These are phyloP conservation scores for Xylaria sp. DNA, from an alignment of 2,329 filamentous ascomycete species.

Conservation along the genomic window DNA sequence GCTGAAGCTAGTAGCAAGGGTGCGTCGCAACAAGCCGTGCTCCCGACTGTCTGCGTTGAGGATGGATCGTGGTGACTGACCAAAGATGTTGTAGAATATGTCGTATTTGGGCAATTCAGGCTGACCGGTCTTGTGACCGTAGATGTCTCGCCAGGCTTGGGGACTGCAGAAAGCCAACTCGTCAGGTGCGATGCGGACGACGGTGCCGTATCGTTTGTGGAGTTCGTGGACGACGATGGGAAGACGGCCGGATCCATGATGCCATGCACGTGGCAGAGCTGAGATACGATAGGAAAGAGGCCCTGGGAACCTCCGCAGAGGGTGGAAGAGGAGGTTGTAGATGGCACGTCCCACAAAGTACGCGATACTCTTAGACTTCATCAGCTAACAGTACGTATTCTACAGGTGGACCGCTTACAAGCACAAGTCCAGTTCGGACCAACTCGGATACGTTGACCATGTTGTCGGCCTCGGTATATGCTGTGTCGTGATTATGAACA, in stretches of 20 bases:
- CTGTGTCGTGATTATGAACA: not conserved
- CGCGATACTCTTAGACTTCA: slow-evolving; percentile 4
- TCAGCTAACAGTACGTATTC: not conserved
- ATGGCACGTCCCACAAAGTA: slow-evolving; percentile 5
- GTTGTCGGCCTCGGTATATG: not conserved
- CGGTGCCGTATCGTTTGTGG: slow-evolving; percentile 35
- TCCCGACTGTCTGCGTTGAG: slow-evolving; percentile 30
- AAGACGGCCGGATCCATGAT: slow-evolving; percentile 19
- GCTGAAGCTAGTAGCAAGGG: slow-evolving; percentile 37
- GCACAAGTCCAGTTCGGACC: not conserved
- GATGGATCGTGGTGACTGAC: slow-evolving; percentile 26
- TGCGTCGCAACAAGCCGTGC: slow-evolving; percentile 32
- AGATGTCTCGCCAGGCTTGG: slow-evolving; percentile 38
- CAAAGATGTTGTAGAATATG: slow-evolving; percentile 24
- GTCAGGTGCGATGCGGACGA: slow-evolving; percentile 38
- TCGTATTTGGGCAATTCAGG: slow-evolving; percentile 30
- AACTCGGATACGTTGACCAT: not conserved
- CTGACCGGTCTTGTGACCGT: slow-evolving; percentile 32
- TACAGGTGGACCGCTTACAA: not conserved
- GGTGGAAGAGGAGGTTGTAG: slow-evolving; percentile 27
- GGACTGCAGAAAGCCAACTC: slow-evolving; percentile 38
- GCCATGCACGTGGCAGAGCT: slow-evolving; percentile 18
- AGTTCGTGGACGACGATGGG: slow-evolving; percentile 23
- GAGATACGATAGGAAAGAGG: slow-evolving; percentile 26
- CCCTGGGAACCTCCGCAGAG: slow-evolving; percentile 27